phyloP scores from a whole-genome alignment of 352 stramenopile genomes.

The Globisporangium solare region DNA sequence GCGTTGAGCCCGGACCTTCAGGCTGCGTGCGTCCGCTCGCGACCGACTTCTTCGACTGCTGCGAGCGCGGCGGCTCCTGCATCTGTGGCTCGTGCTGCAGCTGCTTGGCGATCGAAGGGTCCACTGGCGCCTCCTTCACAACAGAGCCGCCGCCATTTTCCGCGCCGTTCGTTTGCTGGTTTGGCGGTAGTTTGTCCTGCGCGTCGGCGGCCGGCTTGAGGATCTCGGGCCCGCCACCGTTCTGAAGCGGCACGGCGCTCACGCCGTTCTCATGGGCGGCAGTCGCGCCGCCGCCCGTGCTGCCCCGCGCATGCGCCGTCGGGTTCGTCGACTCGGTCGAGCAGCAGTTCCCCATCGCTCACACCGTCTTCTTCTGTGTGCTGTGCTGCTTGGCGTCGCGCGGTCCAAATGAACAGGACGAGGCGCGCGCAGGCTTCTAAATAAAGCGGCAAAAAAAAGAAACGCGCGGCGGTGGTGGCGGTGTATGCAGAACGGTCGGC shows the following conservation, averaged over 20 bases:
- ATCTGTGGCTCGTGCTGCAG: slow-evolving; percentile 13
- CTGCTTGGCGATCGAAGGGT: slow-evolving; percentile 1
- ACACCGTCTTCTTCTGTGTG: background rate
- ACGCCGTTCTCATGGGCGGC: background rate
- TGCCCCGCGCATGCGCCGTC: slow-evolving; percentile 9
- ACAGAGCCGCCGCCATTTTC: background rate
- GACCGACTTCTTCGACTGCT: slow-evolving; percentile 20
- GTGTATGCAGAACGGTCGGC: too few species aligned
- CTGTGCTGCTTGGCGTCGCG: background rate
- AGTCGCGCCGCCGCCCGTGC: background rate
- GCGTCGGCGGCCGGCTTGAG: background rate
- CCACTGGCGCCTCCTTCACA: slow-evolving; percentile 2
- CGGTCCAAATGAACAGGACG: slow-evolving; percentile 1
- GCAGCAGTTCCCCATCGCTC: slow-evolving; percentile 82
- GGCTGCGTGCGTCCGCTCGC: slow-evolving; percentile 26
- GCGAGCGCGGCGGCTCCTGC: slow-evolving; percentile 21
- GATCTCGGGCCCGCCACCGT: background rate
- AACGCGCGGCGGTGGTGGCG: background rate
- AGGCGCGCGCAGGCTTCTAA: slow-evolving; percentile 7
- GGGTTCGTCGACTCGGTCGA: slow-evolving; percentile 51
- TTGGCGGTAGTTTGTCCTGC: background rate
- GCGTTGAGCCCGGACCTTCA: slow-evolving; percentile 47
- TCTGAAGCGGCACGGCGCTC: background rate
- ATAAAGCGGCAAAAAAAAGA: background rate
- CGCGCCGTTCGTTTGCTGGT: background rate